A percentile compares a stretch with the other conserved stretches of the same genome.
These are phyloP conservation scores for Blastobotrys elegans DNA, from an alignment of 1,139 yeast genomes.

Conservation along the genomic window DNA sequence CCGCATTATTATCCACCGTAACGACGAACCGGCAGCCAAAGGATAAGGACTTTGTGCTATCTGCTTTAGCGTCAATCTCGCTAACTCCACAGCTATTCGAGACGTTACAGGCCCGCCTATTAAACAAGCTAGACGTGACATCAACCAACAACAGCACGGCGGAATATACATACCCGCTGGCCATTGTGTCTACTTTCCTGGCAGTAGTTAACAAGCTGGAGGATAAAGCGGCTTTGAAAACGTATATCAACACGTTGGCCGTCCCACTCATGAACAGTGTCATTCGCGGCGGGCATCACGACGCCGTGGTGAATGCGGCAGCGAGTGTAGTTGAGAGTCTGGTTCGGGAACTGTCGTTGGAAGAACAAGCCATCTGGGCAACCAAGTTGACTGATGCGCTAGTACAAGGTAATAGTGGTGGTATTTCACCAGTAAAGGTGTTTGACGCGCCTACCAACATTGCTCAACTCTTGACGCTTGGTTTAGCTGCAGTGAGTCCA, in stretches of 20 bases:
- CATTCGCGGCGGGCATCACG: constrained; percentile 10
- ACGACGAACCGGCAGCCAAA: constrained; percentile 11
- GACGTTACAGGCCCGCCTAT: constrained; percentile 33
- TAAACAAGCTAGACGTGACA: constrained; percentile 26
- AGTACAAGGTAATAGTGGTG: constrained; percentile 11
- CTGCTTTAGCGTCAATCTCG: constrained; percentile 32
- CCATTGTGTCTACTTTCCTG: constrained; percentile 22
- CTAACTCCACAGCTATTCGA: constrained; percentile 31
- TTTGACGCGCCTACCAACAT: constrained; percentile 36
- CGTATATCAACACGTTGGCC: constrained; percentile 16
- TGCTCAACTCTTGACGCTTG: constrained; percentile 41
- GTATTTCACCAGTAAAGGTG: not conserved
- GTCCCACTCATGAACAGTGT: constrained; percentile 23
- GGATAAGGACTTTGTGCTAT: constrained; percentile 26
- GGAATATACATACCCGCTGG: constrained; percentile 20
- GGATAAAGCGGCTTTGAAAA: constrained; percentile 16
- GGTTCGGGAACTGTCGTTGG: constrained; percentile 19
- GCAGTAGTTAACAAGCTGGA: constrained; percentile 21
- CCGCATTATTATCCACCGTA: constrained; percentile 17
- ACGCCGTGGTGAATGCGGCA: constrained; percentile 19
- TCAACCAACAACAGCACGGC: not conserved
- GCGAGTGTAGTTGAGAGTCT: constrained; percentile 17
- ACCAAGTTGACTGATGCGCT: constrained; percentile 22
- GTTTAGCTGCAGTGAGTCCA: constrained; percentile 24
- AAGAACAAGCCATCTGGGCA: constrained; percentile 7